A percentile compares a stretch with the other conserved stretches of the same genome.
These are phyloP conservation scores for Aciculosporium take DNA, from an alignment of 2,329 filamentous ascomycete species.

Conservation along the genomic window DNA sequence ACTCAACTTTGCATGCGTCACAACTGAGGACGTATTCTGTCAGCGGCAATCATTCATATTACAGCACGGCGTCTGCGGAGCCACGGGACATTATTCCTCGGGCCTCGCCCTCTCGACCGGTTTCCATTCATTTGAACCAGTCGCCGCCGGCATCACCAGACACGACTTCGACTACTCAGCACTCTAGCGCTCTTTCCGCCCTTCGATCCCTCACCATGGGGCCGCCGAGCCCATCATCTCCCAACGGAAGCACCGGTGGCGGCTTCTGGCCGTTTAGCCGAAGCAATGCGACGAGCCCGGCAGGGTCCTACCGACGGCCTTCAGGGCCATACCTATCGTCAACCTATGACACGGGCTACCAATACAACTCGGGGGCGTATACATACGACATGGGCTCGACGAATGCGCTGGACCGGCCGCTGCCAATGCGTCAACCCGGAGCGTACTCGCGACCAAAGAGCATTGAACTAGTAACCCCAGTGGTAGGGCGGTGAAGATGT, in stretches of 20 bases:
- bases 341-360: slow-evolving; percentile 35
- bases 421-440: slow-evolving; percentile 40
- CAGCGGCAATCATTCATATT: slow-evolving; percentile 27
- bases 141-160: slow-evolving; percentile 37
- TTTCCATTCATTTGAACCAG: slow-evolving; percentile 35
- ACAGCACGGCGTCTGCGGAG: slow-evolving; percentile 32
- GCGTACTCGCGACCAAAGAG: slow-evolving; percentile 44
- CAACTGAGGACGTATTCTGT: not conserved
- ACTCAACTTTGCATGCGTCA: slow-evolving; percentile 18
- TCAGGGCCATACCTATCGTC: slow-evolving; percentile 30
- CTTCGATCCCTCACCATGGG: slow-evolving; percentile 40
- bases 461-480: slow-evolving; percentile 49
- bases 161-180: slow-evolving; percentile 16
- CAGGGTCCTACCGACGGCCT: slow-evolving; percentile 33
- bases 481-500: slow-evolving; percentile 33
- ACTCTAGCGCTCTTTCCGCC: slow-evolving; percentile 35
- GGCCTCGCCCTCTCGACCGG: slow-evolving; percentile 47
- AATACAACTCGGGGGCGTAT: slow-evolving; percentile 23
- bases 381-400: slow-evolving; percentile 20
- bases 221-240: slow-evolving; percentile 41
- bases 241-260: slow-evolving; percentile 27
- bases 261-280: slow-evolving; percentile 41
- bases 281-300: slow-evolving; percentile 37
- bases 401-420: slow-evolving; percentile 35
- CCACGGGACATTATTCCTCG: slow-evolving; percentile 49